These are phyloP conservation scores for Tricholoma flavovirens DNA, from an alignment of 768 basidiomycete genomes.

Conservation along the genomic window DNA sequence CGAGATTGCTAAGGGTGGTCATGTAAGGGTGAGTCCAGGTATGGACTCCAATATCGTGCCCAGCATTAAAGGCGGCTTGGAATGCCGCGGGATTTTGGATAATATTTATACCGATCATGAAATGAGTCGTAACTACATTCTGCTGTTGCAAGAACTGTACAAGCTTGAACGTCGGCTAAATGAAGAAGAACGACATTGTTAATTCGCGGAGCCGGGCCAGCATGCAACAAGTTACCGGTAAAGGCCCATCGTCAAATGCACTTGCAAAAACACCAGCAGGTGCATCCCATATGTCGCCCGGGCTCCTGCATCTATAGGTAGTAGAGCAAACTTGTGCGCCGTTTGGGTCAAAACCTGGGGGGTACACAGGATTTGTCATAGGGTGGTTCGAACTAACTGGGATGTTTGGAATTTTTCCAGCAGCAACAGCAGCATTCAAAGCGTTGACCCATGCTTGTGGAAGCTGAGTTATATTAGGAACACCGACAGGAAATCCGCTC, in stretches of 20 bases:
- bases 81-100: slow-evolving; percentile 52
- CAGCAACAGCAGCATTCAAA: slow-evolving; percentile 55
- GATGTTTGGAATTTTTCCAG: slow-evolving; percentile 71
- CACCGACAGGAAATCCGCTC: slow-evolving; percentile 47
- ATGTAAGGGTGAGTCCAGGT: slow-evolving; percentile 77
- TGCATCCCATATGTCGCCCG: slow-evolving; percentile 70
- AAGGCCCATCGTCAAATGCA: slow-evolving; percentile 81
- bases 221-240: slow-evolving; percentile 28
- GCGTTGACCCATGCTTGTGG: slow-evolving; percentile 72
- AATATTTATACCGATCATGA: slow-evolving; percentile 84
- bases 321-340: slow-evolving; percentile 66
- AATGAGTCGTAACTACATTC: slow-evolving; percentile 73
- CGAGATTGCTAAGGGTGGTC: slow-evolving; percentile 67
- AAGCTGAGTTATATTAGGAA: slow-evolving; percentile 44
- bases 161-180: slow-evolving; percentile 39
- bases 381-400: slow-evolving; percentile 38
- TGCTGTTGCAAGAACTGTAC: slow-evolving; percentile 64
- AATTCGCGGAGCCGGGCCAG: slow-evolving; percentile 1
- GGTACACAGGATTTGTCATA: slow-evolving; percentile 39
- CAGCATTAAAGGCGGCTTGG: slow-evolving; percentile 40
- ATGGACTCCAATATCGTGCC: slow-evolving; percentile 47
- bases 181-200: slow-evolving; percentile 2
- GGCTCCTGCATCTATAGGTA: slow-evolving; percentile 58
- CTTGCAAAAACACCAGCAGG: slow-evolving; percentile 62
- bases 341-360: slow-evolving; percentile 35